phyloP scores from a whole-genome alignment of 2,329 filamentous ascomycete genomes.

The Rhynchosporium graminicola region DNA sequence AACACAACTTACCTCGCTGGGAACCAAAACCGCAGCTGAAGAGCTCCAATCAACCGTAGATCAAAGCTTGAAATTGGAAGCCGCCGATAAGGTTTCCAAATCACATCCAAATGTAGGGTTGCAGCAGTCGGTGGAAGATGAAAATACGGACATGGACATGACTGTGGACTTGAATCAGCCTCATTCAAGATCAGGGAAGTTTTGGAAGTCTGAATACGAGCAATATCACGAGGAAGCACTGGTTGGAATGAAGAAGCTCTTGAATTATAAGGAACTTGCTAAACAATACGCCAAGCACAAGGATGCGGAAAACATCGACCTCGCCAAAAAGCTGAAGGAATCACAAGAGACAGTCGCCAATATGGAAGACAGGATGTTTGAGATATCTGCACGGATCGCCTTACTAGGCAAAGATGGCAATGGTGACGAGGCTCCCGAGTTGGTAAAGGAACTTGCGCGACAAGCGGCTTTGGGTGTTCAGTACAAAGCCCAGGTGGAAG shows the following conservation, averaged over 20 bases:
- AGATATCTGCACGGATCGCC: slow-evolving; percentile 59
- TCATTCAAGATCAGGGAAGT: slow-evolving; percentile 72
- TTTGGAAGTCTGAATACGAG: slow-evolving; percentile 79
- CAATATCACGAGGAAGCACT: slow-evolving; percentile 72
- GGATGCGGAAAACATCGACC: slow-evolving; percentile 67
- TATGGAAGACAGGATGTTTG: slow-evolving; percentile 63
- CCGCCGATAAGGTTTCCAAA: slow-evolving; percentile 10
- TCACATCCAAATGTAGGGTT: slow-evolving; percentile 20
- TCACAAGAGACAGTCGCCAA: slow-evolving; percentile 65
- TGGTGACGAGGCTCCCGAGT: slow-evolving; percentile 48
- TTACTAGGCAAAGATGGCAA: slow-evolving; percentile 43
- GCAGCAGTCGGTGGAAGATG: slow-evolving; percentile 34
- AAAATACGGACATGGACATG: slow-evolving; percentile 56
- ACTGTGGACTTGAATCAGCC: slow-evolving; percentile 74
- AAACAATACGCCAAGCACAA: slow-evolving; percentile 79
- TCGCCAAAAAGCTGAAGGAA: slow-evolving; percentile 65
- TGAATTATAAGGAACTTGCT: slow-evolving; percentile 77
- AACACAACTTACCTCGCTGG: slow-evolving; percentile 12
- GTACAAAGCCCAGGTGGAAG: slow-evolving; percentile 60
- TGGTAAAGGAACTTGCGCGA: slow-evolving; percentile 56
- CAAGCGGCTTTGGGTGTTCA: slow-evolving; percentile 59
- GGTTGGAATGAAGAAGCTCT: slow-evolving; percentile 73
- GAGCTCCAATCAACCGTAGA: not conserved
- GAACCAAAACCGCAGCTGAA: slow-evolving; percentile 13
- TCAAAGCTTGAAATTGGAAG: not conserved